These are phyloP conservation scores for Boletus subcaerulescens DNA, from an alignment of 768 basidiomycete genomes.

Conservation along the genomic window DNA sequence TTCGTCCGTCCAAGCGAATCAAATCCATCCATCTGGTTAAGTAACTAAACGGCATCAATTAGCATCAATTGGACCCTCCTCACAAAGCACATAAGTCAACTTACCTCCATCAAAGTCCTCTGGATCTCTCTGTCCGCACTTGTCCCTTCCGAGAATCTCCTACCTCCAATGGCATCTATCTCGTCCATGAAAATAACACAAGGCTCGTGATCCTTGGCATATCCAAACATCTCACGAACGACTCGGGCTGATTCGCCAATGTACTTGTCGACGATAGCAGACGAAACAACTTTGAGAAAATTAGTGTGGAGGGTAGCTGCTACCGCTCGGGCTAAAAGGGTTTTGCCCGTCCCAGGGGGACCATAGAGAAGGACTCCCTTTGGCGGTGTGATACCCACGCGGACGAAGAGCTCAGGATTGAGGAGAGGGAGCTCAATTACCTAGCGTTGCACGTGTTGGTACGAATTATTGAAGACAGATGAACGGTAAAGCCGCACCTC, in stretches of 20 bases:
- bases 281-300: conserved; percentile 97
- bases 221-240: conserved; percentile 98
- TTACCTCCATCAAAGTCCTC: conserved; percentile 93
- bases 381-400: conserved; percentile 96
- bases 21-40: conserved; percentile 99
- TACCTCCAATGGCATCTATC: conserved; percentile 96
- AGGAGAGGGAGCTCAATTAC: conserved; percentile 95
- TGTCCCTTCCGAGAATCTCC: conserved; percentile 90
- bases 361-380: conserved; percentile 97
- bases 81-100: conserved; percentile 7
- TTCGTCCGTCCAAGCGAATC: conserved; percentile 95
- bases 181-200: conserved; percentile 99
- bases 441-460: conserved; percentile 34
- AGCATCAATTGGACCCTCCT: neutral
- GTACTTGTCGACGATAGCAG: conserved; percentile 97
- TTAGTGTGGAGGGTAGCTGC: conserved; percentile 95
- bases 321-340: conserved; percentile 89
- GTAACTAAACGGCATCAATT: conserved; percentile 50
- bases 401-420: conserved; percentile 89
- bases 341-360: conserved; percentile 96
- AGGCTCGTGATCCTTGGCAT: conserved; percentile 95
- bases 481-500: conserved; percentile 56
- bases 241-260: conserved; percentile 97
- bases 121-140: conserved; percentile 99
- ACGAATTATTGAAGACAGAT: neutral